phyloP scores from a whole-genome alignment of 2,329 filamentous ascomycete species.

The Camillea tinctor region DNA sequence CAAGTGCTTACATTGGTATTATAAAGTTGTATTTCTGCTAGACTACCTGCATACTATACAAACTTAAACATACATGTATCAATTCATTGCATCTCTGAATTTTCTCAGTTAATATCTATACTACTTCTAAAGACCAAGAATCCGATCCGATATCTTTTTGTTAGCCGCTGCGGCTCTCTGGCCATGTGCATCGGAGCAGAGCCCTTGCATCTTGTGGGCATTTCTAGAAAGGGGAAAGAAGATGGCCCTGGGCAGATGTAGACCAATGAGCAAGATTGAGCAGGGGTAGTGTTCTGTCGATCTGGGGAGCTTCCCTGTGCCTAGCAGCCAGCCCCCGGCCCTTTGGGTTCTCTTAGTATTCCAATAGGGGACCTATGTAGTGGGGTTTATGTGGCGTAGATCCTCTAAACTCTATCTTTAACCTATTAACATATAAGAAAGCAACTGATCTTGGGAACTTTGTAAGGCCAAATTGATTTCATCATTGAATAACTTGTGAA shows the following conservation, averaged over 20 bases:
- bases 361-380: not conserved
- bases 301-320: not conserved
- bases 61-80: no score
- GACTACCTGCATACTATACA: no score
- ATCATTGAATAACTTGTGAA: no score
- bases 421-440: no score
- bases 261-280: not conserved
- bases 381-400: not conserved
- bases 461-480: no score
- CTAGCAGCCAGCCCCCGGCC: not conserved
- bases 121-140: not conserved
- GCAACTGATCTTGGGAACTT: not conserved
- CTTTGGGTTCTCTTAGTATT: not conserved
- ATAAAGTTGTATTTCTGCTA: no score
- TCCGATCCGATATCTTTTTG: not conserved
- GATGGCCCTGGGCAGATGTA: not conserved
- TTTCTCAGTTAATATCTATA: not conserved
- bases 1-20: no score
- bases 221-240: not conserved
- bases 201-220: not conserved
- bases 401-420: not conserved
- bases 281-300: not conserved
- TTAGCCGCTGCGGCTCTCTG: not conserved
- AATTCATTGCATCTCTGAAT: no score
- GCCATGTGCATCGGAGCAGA: not conserved